Conservation (phyloP, 805 yeast species). For the Ascoidea asiatica region DNA sequence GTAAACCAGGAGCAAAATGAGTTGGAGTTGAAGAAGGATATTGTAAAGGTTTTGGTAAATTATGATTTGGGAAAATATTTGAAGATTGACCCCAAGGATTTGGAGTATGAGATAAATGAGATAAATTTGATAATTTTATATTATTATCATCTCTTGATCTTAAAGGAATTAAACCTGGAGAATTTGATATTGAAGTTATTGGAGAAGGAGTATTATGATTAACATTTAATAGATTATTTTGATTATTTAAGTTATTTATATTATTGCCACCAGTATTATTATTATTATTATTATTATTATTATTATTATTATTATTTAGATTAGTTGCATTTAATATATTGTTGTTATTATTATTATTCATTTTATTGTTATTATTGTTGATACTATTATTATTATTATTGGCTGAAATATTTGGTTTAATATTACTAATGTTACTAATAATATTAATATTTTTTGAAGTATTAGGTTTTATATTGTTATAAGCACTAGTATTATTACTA, state of each 20-base stretch:
- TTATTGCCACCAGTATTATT: too few species aligned
- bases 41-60: slow-evolving; percentile 39
- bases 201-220: slow-evolving; percentile 1
- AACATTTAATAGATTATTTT: not conserved
- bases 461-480: slow-evolving; percentile 2
- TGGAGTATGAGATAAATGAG: slow-evolving; percentile 2
- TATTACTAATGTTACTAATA: slow-evolving; percentile 2
- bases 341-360: too few species aligned
- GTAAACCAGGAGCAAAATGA: slow-evolving; percentile 50
- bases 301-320: not conserved
- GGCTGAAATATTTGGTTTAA: slow-evolving; percentile 10
- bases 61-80: slow-evolving; percentile 6
- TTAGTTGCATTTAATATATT: too few species aligned
- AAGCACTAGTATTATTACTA: slow-evolving; percentile 1
- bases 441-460: slow-evolving; percentile 4
- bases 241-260: not conserved
- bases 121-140: not conserved
- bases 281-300: slow-evolving; percentile 5
- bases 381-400: slow-evolving; percentile 7
- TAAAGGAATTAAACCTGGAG: slow-evolving; percentile 28
- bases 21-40: slow-evolving; percentile 61
- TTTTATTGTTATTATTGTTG: not conserved
- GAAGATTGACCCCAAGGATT: slow-evolving; percentile 3
- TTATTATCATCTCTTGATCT: slow-evolving; percentile 20
- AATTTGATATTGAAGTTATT: slow-evolving; percentile 6